A percentile compares a stretch with the other conserved stretches of the same genome.
Evolutionary conservation across 345 rosid genomes (phyloP).

Genomic region (Sisymbrium irio): DNA sequence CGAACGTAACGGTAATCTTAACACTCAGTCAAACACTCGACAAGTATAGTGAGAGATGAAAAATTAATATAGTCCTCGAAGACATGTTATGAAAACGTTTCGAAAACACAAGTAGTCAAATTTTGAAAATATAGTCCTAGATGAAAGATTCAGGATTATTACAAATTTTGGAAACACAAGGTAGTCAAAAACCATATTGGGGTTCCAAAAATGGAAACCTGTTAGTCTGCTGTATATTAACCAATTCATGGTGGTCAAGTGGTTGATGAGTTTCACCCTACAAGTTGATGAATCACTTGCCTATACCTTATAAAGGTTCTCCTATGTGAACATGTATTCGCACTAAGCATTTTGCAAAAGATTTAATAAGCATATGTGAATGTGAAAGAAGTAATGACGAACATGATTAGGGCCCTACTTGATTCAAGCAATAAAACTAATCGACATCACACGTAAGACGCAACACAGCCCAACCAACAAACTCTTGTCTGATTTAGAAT

Average conservation of each 20-base stretch:
- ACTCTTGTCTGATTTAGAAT: slow-evolving; percentile 19
- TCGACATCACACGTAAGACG: slow-evolving; percentile 26
- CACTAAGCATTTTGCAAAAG: neutral
- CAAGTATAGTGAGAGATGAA: too few species aligned
- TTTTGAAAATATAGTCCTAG: too few species aligned
- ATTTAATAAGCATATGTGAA: neutral
- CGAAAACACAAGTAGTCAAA: too few species aligned
- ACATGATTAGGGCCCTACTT: slow-evolving; percentile 36
- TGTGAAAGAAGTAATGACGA: slow-evolving; percentile 25
- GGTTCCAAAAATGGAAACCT: too few species aligned
- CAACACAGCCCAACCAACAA: slow-evolving; percentile 17
- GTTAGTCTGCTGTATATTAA: neutral
- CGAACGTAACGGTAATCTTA: too few species aligned
- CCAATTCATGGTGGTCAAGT: neutral
- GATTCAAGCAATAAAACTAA: slow-evolving; percentile 19
- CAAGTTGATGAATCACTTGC: neutral
- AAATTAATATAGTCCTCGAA: too few species aligned
- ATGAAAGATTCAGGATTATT: too few species aligned
- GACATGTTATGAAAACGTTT: too few species aligned
- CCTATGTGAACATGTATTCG: neutral
- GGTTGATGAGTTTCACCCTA: neutral
- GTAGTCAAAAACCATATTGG: neutral
- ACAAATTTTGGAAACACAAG: neutral
- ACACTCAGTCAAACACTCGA: neutral
- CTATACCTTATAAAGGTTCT: neutral